Percentiles rank a stretch among this genome's conserved stretches.
phyloP scores from a whole-genome alignment of 148 eudicot species.

The Drosera capensis region DNA sequence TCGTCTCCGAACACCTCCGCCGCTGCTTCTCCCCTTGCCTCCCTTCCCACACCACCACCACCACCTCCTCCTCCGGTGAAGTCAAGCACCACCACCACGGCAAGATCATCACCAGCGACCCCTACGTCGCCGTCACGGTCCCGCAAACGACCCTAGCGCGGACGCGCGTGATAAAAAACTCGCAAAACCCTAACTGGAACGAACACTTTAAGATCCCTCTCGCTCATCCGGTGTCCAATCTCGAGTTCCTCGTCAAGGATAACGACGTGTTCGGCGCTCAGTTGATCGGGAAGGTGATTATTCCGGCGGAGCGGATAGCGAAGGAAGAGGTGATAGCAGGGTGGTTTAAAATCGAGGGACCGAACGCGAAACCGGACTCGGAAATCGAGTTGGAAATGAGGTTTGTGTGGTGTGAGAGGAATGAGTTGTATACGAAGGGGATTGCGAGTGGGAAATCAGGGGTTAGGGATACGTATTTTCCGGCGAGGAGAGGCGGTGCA shows the following conservation, averaged over 20 bases:
- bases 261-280: constrained; percentile 71
- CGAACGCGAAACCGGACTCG: constrained; percentile 33
- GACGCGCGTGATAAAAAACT: constrained; percentile 56
- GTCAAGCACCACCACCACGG: constrained; percentile 22
- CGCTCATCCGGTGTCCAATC: constrained; percentile 39
- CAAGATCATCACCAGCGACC: constrained; percentile 73
- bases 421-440: constrained; percentile 20
- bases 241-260: constrained; percentile 77
- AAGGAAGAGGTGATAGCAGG: constrained; percentile 28
- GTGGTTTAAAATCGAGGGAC: constrained; percentile 30
- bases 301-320: constrained; percentile 25
- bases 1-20: constrained; percentile 52
- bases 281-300: constrained; percentile 31
- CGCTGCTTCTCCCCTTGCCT: constrained; percentile 51
- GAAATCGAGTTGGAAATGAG: constrained; percentile 25
- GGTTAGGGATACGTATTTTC: constrained; percentile 49
- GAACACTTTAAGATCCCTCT: constrained; percentile 39
- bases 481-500: constrained; percentile 41
- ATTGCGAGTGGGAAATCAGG: constrained; percentile 31
- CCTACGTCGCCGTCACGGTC: constrained; percentile 57
- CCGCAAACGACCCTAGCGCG: constrained; percentile 69
- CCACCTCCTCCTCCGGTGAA: constrained; percentile 7
- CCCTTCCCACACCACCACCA: not conserved
- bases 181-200: constrained; percentile 55
- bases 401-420: constrained; percentile 32